phyloP scores from a whole-genome alignment of 345 rosid genomes.

The Salix caprea region DNA sequence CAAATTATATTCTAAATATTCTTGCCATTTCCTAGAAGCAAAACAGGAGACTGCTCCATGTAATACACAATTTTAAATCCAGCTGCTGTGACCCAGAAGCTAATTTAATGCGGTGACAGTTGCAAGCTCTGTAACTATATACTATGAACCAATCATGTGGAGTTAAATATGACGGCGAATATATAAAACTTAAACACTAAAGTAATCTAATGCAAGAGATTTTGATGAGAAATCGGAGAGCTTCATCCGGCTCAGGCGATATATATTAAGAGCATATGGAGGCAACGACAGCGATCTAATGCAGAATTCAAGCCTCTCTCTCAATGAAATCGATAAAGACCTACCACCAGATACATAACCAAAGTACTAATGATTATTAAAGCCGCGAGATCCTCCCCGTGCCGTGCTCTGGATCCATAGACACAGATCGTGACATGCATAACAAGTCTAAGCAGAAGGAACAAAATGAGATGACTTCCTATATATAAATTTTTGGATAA shows the following conservation, averaged over 20 bases:
- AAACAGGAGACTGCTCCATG: background rate
- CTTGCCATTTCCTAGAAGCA: background rate
- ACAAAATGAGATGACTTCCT: constrained; percentile 6
- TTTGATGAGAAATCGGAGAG: too few relatives aligned
- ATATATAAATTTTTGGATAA: constrained; percentile 17
- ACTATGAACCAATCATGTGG: background rate
- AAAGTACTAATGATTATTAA: background rate
- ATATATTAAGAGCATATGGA: constrained; percentile 21
- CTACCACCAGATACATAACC: constrained; percentile 2
- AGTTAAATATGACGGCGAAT: too few relatives aligned
- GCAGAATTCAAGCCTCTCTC: constrained; percentile 6
- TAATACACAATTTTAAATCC: background rate
- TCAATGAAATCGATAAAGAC: constrained; percentile 20
- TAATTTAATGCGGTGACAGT: background rate
- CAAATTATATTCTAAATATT: background rate
- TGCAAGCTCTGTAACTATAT: background rate
- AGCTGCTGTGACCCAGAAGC: background rate
- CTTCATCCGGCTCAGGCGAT: constrained; percentile 15
- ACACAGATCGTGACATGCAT: constrained; percentile 13
- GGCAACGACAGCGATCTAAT: constrained; percentile 18
- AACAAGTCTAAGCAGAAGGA: constrained; percentile 9
- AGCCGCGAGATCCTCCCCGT: background rate
- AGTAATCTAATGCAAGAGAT: too few relatives aligned
- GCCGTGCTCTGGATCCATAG: background rate
- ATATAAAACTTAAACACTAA: too few relatives aligned